Base-by-base conservation (phyloP, 192 early-diverging fungal genomes). In the Backusella parvicylindrica region DNA sequence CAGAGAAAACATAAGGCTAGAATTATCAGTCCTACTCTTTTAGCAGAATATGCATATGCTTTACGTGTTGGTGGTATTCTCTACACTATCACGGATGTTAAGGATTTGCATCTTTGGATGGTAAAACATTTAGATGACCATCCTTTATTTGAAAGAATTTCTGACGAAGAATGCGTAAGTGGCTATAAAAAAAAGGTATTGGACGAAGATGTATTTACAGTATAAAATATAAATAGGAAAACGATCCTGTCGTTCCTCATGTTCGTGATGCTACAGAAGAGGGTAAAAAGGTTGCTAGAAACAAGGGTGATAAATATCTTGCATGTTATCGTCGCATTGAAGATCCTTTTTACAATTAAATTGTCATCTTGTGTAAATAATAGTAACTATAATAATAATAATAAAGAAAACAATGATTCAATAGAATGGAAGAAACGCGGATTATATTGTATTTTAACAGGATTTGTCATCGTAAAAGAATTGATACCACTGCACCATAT, bases 21-120 rank as follows among this genome's bases (percentile, higher is more conserved):
- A 37, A 99, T 99, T 72, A 95, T 99, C 68, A 83, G 81, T 56
- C 60, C 38, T 36, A 93, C 91, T 4, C 84, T 99, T 70, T 82
- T 99, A 32, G 91, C 95, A 35, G 96, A 99, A 82, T 99, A 99
- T 79, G 98, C 98, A n/a, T 99, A 98, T 81, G 88, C 95, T 37
- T 81, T 99, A 68, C 89, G 89, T 30, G 81, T 86, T 18, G 96
- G 95, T 28, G 98, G 98, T 50, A 93, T 97, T 65, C 74, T 99
- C 26, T 99, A 99, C 77, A 97, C 95, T 31, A 96, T 95, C 70
- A 98, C 97, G 33, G 98, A 98, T 83, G 93, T 96, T 28, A 88
- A 92, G 77, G 97, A 94, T 73, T 88, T 98, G 47, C 92, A 95
- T 75, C 87, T 93, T 74, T 98, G 98, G 98, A 98, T 96, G 92